Evolutionary conservation across 495 filamentous ascomycete species (phyloP).

Genomic region (Patellaria atrata): DNA sequence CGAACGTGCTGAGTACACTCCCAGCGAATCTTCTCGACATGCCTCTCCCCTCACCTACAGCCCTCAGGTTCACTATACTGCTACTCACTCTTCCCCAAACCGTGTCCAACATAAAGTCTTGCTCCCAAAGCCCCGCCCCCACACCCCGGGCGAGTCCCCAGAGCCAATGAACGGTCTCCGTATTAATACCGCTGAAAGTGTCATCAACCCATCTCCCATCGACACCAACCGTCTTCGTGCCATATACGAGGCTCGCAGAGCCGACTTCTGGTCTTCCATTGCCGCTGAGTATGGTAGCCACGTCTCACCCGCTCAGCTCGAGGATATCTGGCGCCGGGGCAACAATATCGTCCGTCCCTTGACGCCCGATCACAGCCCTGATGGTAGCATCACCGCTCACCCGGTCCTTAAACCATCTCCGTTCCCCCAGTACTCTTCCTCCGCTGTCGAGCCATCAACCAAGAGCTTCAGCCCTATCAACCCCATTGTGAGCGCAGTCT

Average conservation of each 20-base stretch:
- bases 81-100: slow-evolving; percentile 15
- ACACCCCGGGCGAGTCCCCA: slow-evolving; percentile 17
- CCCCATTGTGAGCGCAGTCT: slow-evolving; percentile 15
- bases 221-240: slow-evolving; percentile 53
- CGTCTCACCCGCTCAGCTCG: slow-evolving; percentile 47
- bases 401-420: slow-evolving; percentile 19
- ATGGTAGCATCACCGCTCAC: slow-evolving; percentile 15
- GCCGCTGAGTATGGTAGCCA: slow-evolving; percentile 54
- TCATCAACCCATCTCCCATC: slow-evolving; percentile 30
- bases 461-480: slow-evolving; percentile 15
- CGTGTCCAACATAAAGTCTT: slow-evolving; percentile 22
- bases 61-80: background rate
- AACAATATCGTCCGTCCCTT: slow-evolving; percentile 16
- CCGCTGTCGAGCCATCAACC: slow-evolving; percentile 10
- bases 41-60: slow-evolving; percentile 19
- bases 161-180: slow-evolving; percentile 19
- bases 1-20: slow-evolving; percentile 17
- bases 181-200: slow-evolving; percentile 17
- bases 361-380: slow-evolving; percentile 21
- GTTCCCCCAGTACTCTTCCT: slow-evolving; percentile 9
- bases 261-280: slow-evolving; percentile 57
- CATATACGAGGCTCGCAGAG: slow-evolving; percentile 53
- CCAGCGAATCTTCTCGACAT: slow-evolving; percentile 16
- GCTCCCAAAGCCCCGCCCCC: slow-evolving; percentile 19
- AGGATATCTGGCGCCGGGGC: slow-evolving; percentile 47